Percentiles rank a stretch among this genome's conserved stretches.
These are phyloP conservation scores for Royoungia palumana DNA, from an alignment of 768 basidiomycete species.

Conservation along the genomic window DNA sequence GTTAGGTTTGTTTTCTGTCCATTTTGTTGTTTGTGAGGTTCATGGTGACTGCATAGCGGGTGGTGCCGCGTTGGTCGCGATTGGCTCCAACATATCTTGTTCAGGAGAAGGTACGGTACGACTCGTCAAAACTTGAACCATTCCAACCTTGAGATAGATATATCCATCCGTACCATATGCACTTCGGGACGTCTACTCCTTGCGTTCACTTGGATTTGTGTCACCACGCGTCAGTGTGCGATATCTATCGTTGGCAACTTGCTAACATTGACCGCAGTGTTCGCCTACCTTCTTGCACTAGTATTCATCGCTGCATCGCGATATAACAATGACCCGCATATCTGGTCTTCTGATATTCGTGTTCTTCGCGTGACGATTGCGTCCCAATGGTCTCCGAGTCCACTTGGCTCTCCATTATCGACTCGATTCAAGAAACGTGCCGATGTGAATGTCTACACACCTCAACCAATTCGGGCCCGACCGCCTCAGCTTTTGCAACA, in stretches of 20 bases:
- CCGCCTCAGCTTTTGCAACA: conserved; percentile 31
- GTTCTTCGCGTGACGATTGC: conserved; percentile 37
- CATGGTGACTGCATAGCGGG: conserved; percentile 40
- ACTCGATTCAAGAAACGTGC: conserved; percentile 36
- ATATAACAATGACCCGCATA: conserved; percentile 40
- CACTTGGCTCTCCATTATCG: conserved; percentile 35
- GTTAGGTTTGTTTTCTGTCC: conserved; percentile 44
- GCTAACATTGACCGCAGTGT: conserved; percentile 38
- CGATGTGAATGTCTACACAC: conserved; percentile 40
- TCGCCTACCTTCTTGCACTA: conserved; percentile 55
- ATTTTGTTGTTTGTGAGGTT: conserved; percentile 3
- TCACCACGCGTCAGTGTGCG: conserved; percentile 37
- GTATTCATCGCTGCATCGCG: conserved; percentile 42
- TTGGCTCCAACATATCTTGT: conserved; percentile 38
- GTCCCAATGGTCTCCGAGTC: conserved; percentile 30
- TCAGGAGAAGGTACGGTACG: conserved; percentile 22
- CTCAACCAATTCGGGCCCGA: conserved; percentile 39
- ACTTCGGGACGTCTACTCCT: conserved; percentile 52
- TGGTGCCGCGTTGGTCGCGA: conserved; percentile 46
- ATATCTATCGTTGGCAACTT: background rate
- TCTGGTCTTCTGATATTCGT: conserved; percentile 53
- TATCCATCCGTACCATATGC: conserved; percentile 31
- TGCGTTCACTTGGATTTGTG: conserved; percentile 57
- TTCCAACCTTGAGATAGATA: conserved; percentile 4
- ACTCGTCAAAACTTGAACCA: background rate